Evolutionary conservation across 176 grass and related monocot genomes (phyloP).

Genomic region (Phragmites australis): DNA sequence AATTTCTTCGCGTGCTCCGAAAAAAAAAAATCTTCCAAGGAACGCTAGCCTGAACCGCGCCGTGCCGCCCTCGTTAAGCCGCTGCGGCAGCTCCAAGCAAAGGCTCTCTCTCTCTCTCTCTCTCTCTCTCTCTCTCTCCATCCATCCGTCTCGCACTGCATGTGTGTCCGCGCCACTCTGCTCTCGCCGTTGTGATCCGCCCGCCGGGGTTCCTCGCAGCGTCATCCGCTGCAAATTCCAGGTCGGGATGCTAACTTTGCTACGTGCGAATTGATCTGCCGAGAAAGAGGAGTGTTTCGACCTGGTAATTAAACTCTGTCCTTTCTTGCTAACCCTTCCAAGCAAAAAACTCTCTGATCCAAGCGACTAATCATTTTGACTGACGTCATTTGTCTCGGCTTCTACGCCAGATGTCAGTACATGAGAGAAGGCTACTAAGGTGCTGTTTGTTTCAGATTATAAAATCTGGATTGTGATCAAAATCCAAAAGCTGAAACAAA

Average conservation of each 20-base stretch:
- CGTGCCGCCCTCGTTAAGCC: not conserved
- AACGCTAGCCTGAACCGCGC: not conserved
- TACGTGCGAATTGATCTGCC: not conserved
- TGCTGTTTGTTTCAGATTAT: too few relatives aligned
- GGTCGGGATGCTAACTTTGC: not conserved
- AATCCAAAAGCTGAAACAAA: too few relatives aligned
- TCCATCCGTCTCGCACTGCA: not conserved
- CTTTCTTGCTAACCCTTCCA: conserved; percentile 31
- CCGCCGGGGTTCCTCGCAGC: not conserved
- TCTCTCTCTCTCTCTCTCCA: too few relatives aligned
- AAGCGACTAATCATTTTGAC: not conserved
- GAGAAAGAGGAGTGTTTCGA: not conserved
- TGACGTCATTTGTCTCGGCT: conserved; percentile 6
- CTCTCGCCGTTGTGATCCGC: conserved; percentile 21
- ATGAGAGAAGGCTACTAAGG: too few relatives aligned
- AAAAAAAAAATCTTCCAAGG: too few relatives aligned
- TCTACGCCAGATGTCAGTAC: not conserved
- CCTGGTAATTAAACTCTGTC: not conserved
- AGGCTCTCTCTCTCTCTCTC: too few relatives aligned
- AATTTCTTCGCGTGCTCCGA: not conserved
- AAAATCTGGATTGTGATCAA: too few relatives aligned
- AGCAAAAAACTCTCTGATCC: conserved; percentile 30
- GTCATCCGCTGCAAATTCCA: not conserved
- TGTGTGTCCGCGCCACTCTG: conserved; percentile 12
- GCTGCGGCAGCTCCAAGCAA: not conserved